A percentile compares a stretch with the other conserved stretches of the same genome.
Conservation (phyloP, 2,329 filamentous ascomycete species). For the Fusarium palustre region DNA sequence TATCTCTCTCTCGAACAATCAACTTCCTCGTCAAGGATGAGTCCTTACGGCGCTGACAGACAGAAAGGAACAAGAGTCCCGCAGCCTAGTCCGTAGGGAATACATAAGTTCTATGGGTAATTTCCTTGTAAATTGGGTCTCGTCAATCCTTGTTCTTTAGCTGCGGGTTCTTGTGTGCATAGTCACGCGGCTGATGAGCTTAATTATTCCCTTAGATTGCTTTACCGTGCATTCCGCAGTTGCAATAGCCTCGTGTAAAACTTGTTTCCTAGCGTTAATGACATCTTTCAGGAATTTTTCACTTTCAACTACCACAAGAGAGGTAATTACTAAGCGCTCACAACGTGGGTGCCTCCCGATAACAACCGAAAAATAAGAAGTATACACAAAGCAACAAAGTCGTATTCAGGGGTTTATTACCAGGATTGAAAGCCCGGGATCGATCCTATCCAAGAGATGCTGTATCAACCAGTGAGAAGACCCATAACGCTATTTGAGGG, state of each 20-base stretch:
- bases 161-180: conserved; percentile 18
- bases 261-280: neutral
- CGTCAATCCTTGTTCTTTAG: conserved; percentile 15
- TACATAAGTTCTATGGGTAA: conserved; percentile 21
- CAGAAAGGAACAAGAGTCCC: conserved; percentile 10
- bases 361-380: neutral
- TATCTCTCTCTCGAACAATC: neutral
- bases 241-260: conserved; percentile 1
- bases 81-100: neutral
- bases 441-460: conserved; percentile 21
- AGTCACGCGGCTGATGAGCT: conserved; percentile 35
- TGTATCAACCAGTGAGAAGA: conserved; percentile 11
- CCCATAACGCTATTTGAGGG: conserved; percentile 28
- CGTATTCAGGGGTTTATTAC: conserved; percentile 13
- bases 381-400: neutral
- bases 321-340: neutral
- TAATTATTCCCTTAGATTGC: conserved; percentile 32
- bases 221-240: conserved; percentile 24
- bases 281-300: neutral
- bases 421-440: conserved; percentile 16
- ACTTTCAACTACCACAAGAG: neutral
- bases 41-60: neutral
- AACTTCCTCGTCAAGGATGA: conserved; percentile 1
- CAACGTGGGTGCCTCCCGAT: neutral
- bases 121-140: conserved; percentile 38